A percentile compares a stretch with the other conserved stretches of the same genome.
These are phyloP conservation scores for Helminthosporium solani DNA, from an alignment of 2,329 filamentous ascomycete genomes.

Conservation along the genomic window DNA sequence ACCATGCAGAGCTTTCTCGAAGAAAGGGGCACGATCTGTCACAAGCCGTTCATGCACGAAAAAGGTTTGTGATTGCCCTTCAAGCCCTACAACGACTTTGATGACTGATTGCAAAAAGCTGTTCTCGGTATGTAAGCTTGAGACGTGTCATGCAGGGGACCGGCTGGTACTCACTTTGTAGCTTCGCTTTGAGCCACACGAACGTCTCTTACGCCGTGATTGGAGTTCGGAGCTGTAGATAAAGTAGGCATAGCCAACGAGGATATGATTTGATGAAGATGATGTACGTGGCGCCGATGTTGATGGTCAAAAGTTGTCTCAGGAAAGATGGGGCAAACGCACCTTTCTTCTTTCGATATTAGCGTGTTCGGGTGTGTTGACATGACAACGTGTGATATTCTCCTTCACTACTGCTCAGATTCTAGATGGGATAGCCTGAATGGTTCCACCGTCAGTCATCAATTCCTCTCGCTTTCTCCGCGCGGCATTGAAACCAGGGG, in stretches of 20 bases:
- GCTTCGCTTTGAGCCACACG: not conserved
- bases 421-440: no score
- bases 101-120: not conserved
- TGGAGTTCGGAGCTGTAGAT: not conserved
- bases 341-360: not conserved
- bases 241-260: not conserved
- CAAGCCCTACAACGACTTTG: not conserved
- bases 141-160: not conserved
- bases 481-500: slow-evolving; percentile 1
- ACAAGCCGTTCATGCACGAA: not conserved
- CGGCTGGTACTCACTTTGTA: not conserved
- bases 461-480: slow-evolving; percentile 8
- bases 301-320: not conserved
- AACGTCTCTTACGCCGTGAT: not conserved
- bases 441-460: not conserved
- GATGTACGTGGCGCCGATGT: not conserved
- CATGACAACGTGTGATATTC: not conserved
- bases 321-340: not conserved
- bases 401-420: no score
- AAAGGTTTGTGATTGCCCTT: not conserved
- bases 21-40: not conserved
- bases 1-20: slow-evolving; percentile 1
- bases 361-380: not conserved
- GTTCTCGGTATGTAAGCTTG: not conserved
- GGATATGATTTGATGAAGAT: not conserved